These are phyloP conservation scores for Hymenoscyphus albidus DNA, from an alignment of 2,329 filamentous ascomycete species.

Conservation along the genomic window DNA sequence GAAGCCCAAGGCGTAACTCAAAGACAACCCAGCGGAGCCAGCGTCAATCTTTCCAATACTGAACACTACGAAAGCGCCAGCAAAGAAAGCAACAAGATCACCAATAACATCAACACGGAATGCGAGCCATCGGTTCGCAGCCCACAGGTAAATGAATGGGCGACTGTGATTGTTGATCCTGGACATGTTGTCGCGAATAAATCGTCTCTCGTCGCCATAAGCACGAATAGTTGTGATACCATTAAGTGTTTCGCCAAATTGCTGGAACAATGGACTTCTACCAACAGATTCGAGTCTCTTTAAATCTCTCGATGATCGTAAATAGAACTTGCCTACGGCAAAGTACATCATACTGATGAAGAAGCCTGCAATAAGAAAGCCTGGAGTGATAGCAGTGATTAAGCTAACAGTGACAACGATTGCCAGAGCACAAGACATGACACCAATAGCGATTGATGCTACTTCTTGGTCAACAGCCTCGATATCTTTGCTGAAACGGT, in stretches of 20 bases:
- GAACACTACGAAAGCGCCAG: constrained; percentile 83
- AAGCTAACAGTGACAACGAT: constrained; percentile 82
- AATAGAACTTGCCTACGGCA: constrained; percentile 80
- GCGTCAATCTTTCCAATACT: constrained; percentile 82
- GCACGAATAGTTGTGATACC: constrained; percentile 96
- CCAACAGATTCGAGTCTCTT: constrained; percentile 94
- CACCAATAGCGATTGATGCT: constrained; percentile 79
- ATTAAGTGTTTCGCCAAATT: constrained; percentile 92
- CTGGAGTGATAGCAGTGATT: constrained; percentile 85
- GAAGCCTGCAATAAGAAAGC: constrained; percentile 79
- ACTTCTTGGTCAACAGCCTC: constrained; percentile 95
- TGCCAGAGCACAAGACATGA: constrained; percentile 60
- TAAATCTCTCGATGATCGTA: constrained; percentile 87
- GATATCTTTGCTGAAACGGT: constrained; percentile 96
- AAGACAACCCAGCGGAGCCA: constrained; percentile 85
- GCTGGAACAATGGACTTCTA: constrained; percentile 91
- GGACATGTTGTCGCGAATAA: constrained; percentile 84
- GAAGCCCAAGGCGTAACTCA: constrained; percentile 95
- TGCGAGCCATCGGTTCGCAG: constrained; percentile 92
- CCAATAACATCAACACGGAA: constrained; percentile 89
- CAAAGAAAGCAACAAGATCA: constrained; percentile 88
- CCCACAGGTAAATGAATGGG: constrained; percentile 96
- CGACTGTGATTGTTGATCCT: constrained; percentile 88
- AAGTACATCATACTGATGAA: constrained; percentile 84
- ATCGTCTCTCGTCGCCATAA: constrained; percentile 89